Evolutionary conservation across 306 rosid species (phyloP).

Genomic region (Rosa chinensis): DNA sequence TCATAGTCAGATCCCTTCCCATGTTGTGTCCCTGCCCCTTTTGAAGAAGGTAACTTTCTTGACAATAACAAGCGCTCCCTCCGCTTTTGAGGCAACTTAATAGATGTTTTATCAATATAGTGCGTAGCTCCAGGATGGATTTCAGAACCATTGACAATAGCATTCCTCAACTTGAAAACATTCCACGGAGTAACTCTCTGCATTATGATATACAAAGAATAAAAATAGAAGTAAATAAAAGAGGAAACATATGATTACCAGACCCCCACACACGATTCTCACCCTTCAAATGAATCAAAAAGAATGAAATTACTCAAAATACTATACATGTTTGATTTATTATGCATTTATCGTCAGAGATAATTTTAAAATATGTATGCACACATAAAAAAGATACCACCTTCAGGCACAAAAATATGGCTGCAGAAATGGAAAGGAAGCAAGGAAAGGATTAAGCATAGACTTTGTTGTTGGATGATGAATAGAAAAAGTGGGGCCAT

Average conservation of each 20-base stretch:
- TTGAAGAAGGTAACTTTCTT: slow-evolving; percentile 73
- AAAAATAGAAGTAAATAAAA: neutral
- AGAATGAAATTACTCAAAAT: neutral
- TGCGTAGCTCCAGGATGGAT: slow-evolving; percentile 93
- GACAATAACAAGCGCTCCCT: slow-evolving; percentile 48
- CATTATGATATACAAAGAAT: slow-evolving; percentile 28
- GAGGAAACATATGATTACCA: neutral
- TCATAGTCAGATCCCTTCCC: slow-evolving; percentile 63
- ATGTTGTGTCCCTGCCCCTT: slow-evolving; percentile 61
- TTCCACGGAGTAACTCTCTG: slow-evolving; percentile 96
- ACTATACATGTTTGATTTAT: too few relatives aligned
- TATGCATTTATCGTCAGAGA: neutral
- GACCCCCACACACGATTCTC: neutral
- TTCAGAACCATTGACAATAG: slow-evolving; percentile 74
- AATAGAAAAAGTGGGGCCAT: neutral
- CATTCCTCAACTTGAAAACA: slow-evolving; percentile 61
- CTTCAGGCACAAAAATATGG: neutral
- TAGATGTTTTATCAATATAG: slow-evolving; percentile 56
- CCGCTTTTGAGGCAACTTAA: slow-evolving; percentile 40
- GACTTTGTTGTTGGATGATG: neutral
- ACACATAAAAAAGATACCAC: neutral
- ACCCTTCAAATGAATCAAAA: neutral
- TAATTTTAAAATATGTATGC: neutral
- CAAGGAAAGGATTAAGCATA: neutral
- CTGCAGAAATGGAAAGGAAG: neutral